A percentile compares a stretch with the other conserved stretches of the same genome.
phyloP scores from a whole-genome alignment of 2,329 filamentous ascomycete genomes.

The Grosmannia huntii region DNA sequence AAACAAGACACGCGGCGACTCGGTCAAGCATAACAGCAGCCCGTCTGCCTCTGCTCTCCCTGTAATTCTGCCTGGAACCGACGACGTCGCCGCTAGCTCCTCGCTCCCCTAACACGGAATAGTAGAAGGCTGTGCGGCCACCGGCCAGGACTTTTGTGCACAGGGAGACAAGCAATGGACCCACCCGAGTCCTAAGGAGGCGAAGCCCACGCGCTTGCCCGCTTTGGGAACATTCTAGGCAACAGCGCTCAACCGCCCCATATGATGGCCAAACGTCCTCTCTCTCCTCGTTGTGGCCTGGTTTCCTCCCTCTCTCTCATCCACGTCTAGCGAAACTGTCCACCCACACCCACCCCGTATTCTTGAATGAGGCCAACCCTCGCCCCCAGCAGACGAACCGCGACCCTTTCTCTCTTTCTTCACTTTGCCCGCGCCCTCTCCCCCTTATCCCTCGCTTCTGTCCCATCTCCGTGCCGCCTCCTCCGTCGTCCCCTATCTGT shows the following conservation, averaged over 20 bases:
- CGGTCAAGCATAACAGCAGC: background rate
- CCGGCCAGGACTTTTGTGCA: background rate
- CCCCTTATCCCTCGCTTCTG: background rate
- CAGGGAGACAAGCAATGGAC: background rate
- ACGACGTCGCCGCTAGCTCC: too few species aligned
- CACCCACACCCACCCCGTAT: background rate
- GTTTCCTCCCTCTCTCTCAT: background rate
- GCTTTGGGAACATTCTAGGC: constrained; percentile 12
- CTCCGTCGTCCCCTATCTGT: background rate
- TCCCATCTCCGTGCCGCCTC: background rate
- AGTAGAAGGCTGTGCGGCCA: constrained; percentile 2
- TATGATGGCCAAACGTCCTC: constrained; percentile 6
- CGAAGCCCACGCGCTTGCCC: constrained; percentile 12
- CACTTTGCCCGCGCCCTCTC: background rate
- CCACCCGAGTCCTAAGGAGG: constrained; percentile 9
- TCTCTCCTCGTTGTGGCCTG: constrained; percentile 1
- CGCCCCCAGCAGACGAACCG: background rate
- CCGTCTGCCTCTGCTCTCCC: background rate
- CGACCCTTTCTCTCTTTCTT: background rate
- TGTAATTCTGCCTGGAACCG: background rate
- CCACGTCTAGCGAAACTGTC: background rate
- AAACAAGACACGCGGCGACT: background rate
- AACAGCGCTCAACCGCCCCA: constrained; percentile 11
- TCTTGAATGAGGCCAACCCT: background rate
- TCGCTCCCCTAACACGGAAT: background rate